phyloP scores from a whole-genome alignment of 2,329 filamentous ascomycete genomes.

The Monosporascus sp. region DNA sequence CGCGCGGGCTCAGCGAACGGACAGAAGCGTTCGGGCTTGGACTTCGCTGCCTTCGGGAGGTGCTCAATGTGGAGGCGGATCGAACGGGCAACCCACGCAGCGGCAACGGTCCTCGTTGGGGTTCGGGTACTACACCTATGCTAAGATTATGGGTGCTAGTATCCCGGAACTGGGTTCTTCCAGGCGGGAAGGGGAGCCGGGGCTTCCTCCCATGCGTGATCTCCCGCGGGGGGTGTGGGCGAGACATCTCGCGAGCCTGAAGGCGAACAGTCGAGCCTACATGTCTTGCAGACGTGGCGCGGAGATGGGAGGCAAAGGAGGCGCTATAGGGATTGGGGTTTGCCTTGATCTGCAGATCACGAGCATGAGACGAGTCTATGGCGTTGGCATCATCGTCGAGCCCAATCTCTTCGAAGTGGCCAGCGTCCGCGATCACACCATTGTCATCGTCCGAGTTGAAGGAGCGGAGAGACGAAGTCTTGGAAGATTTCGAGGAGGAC shows the following conservation, averaged over 20 bases:
- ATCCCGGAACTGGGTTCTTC: slow-evolving; percentile 41
- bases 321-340: slow-evolving; percentile 45
- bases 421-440: slow-evolving; percentile 63
- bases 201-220: slow-evolving; percentile 24
- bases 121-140: slow-evolving; percentile 24
- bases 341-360: slow-evolving; percentile 31
- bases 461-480: slow-evolving; percentile 83
- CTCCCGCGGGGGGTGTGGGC: slow-evolving; percentile 28
- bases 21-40: slow-evolving; percentile 41
- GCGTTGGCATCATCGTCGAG: slow-evolving; percentile 63
- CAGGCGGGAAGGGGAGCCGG: slow-evolving; percentile 40
- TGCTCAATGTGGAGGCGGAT: slow-evolving; percentile 35
- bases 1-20: slow-evolving; percentile 37
- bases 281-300: slow-evolving; percentile 27
- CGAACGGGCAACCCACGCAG: slow-evolving; percentile 32
- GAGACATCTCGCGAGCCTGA: slow-evolving; percentile 24
- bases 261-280: slow-evolving; percentile 20
- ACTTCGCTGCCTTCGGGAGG: slow-evolving; percentile 40
- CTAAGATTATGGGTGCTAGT: slow-evolving; percentile 38
- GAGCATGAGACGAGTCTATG: slow-evolving; percentile 27
- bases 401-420: slow-evolving; percentile 90
- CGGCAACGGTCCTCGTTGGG: slow-evolving; percentile 22
- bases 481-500: slow-evolving; percentile 80
- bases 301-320: slow-evolving; percentile 39
- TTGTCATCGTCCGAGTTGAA: slow-evolving; percentile 69